A percentile compares a stretch with the other conserved stretches of the same genome.
These are phyloP conservation scores for Solanum piurae DNA, from an alignment of 257 asterid species.

Conservation along the genomic window DNA sequence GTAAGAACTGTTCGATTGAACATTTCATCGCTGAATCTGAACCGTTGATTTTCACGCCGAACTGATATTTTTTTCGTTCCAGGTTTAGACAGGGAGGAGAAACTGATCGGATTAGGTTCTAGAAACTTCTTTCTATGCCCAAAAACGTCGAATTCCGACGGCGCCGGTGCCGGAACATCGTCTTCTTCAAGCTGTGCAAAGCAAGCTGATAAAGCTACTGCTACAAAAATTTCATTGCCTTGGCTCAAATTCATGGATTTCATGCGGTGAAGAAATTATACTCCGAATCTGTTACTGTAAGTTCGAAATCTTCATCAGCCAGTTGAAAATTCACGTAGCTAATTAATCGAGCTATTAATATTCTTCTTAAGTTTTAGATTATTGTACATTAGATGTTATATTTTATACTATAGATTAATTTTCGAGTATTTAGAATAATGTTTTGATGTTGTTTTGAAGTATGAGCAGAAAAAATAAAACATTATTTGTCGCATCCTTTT, in stretches of 20 bases:
- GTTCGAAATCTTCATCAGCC: not conserved
- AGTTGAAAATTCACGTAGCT: too few species aligned
- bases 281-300: not conserved
- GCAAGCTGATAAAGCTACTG: slow-evolving; percentile 31
- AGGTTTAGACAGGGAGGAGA: slow-evolving; percentile 67
- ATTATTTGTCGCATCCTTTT: not conserved
- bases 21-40: not conserved
- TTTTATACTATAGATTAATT: not conserved
- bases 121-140: slow-evolving; percentile 72
- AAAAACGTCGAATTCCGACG: not conserved
- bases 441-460: not conserved
- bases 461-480: not conserved
- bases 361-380: not conserved
- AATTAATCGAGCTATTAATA: not conserved
- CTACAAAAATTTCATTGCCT: slow-evolving; percentile 13
- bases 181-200: slow-evolving; percentile 31
- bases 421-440: not conserved
- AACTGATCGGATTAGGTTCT: slow-evolving; percentile 55
- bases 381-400: not conserved
- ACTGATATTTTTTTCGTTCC: not conserved
- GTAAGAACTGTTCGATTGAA: slow-evolving; percentile 22
- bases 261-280: slow-evolving; percentile 19
- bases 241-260: slow-evolving; percentile 66
- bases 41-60: not conserved
- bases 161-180: not conserved